A percentile compares a stretch with the other conserved stretches of the same genome.
Conservation (phyloP, 352 stramenopile genomes). For the Pythium scleroteichum region DNA sequence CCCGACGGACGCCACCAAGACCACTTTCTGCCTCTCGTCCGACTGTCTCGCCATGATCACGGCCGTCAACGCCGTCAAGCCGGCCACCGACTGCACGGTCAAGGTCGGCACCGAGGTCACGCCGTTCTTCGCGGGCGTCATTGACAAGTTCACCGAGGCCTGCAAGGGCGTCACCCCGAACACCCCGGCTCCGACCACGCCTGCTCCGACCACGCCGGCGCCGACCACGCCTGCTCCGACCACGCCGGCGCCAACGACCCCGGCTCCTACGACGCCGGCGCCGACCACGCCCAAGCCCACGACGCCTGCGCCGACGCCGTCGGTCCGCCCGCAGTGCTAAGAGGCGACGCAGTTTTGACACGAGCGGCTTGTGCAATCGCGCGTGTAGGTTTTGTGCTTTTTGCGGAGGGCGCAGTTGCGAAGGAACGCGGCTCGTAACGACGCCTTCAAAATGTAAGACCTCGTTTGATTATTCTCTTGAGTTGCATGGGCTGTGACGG, state of each 20-base stretch:
- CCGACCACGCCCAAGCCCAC: neutral
- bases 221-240: neutral
- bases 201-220: neutral
- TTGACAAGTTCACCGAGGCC: neutral
- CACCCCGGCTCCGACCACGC: neutral
- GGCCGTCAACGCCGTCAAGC: neutral
- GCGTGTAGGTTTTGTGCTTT: too few species aligned
- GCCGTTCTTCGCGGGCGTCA: constrained; percentile 14
- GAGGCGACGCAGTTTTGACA: neutral
- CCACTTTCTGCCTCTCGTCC: neutral
- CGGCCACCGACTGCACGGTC: constrained; percentile 8
- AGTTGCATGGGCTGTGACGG: too few species aligned
- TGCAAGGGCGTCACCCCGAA: neutral
- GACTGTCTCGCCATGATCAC: constrained; percentile 3
- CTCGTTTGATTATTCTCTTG: too few species aligned
- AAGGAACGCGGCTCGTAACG: too few species aligned
- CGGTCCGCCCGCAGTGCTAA: constrained; percentile 19
- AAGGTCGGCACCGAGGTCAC: neutral
- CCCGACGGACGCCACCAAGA: constrained; percentile 1
- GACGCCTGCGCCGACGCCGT: neutral
- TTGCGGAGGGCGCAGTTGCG: too few species aligned
- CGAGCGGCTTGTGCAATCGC: too few species aligned
- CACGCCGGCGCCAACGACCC: neutral
- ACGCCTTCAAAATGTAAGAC: too few species aligned
- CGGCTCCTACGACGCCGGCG: neutral